Evolutionary conservation across 208 protist genomes (phyloP), one percentile per base, ranked within the genome.

Genomic region (Angomonas desouzai): DNA sequence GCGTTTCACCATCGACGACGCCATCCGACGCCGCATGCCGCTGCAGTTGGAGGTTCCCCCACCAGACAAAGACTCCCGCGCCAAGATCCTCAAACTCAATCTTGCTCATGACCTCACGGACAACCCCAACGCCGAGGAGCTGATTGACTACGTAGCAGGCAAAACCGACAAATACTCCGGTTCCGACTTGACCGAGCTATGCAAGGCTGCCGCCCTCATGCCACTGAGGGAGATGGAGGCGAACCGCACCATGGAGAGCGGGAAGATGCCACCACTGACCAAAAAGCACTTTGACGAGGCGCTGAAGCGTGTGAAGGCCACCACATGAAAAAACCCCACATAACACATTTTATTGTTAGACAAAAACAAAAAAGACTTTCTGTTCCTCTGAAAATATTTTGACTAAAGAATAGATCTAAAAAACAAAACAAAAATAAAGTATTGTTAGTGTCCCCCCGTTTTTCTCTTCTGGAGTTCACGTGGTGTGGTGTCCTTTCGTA

Each of bases 171-270:
- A 76, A 25, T 98, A 94, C 62, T 96, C 91, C 25, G 96, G 96
- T 30, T 96, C 92, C 25, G 96, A 98, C 65, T 68, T 98, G 13
- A 82, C 77, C 25, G 95, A 97, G 70, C 75, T 98, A 55, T 97
- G 92, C 80, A 96, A 97, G 64, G 82, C 83, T 10, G 86, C 84
- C 0, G 84, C 80, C 0, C 58, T 93, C 48, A 82, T 92, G 68
- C 84, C 85, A 22, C 25, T 95, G 49, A 64, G 81, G 20, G 86
- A 92, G 64, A 71, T 92, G 63, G 43, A 76, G 36, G 59, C 53
- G 43, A 68, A 22, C 33, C 13, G 45, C 45, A 30, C 29, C 23
- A 45, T 57, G 34, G 59, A 28, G 3, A n/a, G 29, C 18, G 55
- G 56, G 1, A 67, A 74, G n/a, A 11, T 94, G 20, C 88, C 88